phyloP scores from a whole-genome alignment of 441 rosid species.

The Hura crepitans region DNA sequence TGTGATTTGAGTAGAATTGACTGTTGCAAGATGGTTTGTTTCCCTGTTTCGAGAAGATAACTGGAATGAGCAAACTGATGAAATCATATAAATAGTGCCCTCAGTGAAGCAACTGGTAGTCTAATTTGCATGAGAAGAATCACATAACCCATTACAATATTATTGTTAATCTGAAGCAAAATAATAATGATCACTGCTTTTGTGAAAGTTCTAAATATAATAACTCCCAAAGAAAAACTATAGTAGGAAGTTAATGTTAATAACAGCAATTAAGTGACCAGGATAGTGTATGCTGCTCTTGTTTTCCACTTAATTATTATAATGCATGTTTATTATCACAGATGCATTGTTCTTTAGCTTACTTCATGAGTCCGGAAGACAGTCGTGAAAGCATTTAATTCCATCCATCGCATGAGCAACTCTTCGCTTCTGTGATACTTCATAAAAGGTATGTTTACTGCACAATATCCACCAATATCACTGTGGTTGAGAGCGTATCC shows the following conservation, averaged over 20 bases:
- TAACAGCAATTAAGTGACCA: not conserved
- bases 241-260: not conserved
- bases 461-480: slow-evolving; percentile 72
- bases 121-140: not conserved
- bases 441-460: slow-evolving; percentile 47
- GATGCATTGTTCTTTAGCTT: slow-evolving; percentile 21
- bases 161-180: not conserved
- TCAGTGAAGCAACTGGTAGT: not conserved
- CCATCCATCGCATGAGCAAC: slow-evolving; percentile 72
- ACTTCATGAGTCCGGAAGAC: slow-evolving; percentile 73
- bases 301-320: slow-evolving; percentile 13
- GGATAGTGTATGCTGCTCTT: not conserved
- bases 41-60: slow-evolving; percentile 40
- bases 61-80: slow-evolving; percentile 6
- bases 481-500: slow-evolving; percentile 71
- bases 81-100: slow-evolving; percentile 1
- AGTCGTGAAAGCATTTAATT: slow-evolving; percentile 57
- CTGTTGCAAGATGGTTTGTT: slow-evolving; percentile 59
- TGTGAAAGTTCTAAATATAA: not conserved
- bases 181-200: not conserved
- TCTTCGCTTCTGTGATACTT: slow-evolving; percentile 59
- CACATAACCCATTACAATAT: not conserved
- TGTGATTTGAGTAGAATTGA: slow-evolving; percentile 58
- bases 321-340: slow-evolving; percentile 10
- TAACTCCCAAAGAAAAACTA: not conserved